Conservation (phyloP, 2,329 filamentous ascomycete species). For the Penicillium olsonii region DNA sequence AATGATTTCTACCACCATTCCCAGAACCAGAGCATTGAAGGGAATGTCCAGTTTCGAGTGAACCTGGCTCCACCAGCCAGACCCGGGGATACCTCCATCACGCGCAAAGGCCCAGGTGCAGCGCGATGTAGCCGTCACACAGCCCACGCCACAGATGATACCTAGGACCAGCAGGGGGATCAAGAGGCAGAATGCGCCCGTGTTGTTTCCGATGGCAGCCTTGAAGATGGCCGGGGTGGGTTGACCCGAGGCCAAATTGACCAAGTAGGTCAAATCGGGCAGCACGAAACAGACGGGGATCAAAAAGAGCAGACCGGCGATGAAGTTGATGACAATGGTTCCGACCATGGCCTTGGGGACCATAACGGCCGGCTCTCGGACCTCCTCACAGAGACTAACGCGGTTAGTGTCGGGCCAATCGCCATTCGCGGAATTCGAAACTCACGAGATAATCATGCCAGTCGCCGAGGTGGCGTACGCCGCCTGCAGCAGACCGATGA, state of each 20-base stretch:
- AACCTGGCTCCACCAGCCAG: constrained; percentile 64
- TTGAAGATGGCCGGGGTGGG: constrained; percentile 75
- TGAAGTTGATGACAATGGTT: constrained; percentile 63
- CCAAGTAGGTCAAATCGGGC: constrained; percentile 63
- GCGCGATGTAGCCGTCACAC: constrained; percentile 69
- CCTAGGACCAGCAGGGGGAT: constrained; percentile 69
- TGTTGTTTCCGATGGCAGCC: constrained; percentile 68
- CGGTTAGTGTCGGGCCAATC: constrained; percentile 12
- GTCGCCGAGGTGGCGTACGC: constrained; percentile 68
- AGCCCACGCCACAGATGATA: constrained; percentile 69
- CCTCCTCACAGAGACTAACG: constrained; percentile 65
- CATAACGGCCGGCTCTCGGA: constrained; percentile 63
- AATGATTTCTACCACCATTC: constrained; percentile 67
- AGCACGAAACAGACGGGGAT: constrained; percentile 74
- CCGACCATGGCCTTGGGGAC: constrained; percentile 70
- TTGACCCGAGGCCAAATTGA: constrained; percentile 67
- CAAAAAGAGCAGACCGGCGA: constrained; percentile 67
- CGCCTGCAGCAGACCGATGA: constrained; percentile 67
- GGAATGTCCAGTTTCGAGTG: constrained; percentile 67
- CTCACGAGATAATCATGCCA: constrained; percentile 77
- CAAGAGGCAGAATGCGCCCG: constrained; percentile 70
- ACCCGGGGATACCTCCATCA: constrained; percentile 71
- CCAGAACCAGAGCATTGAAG: constrained; percentile 66
- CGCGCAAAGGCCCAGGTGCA: constrained; percentile 74
- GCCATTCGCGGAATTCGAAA: constrained; percentile 18